These are phyloP conservation scores for Adenanthera pavonina DNA, from an alignment of 306 rosid species.

Conservation along the genomic window DNA sequence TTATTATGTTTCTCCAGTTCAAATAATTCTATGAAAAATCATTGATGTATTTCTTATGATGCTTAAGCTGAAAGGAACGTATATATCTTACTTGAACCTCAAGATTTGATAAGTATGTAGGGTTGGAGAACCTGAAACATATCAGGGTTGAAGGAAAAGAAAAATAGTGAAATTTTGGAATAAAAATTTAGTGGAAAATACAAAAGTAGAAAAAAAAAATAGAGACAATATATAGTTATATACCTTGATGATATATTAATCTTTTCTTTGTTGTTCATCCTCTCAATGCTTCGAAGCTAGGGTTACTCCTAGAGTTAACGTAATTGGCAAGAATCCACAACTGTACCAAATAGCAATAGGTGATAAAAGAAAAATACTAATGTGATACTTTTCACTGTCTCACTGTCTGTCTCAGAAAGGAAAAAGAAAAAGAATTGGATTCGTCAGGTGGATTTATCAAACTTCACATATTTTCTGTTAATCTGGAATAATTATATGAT, in stretches of 20 bases:
- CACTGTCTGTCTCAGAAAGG: too few relatives aligned
- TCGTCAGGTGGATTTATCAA: too few relatives aligned
- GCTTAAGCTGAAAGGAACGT: conserved; percentile 31
- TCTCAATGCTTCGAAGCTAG: neutral
- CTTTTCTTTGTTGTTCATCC: conserved; percentile 21
- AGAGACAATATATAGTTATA: too few relatives aligned
- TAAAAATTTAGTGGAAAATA: neutral
- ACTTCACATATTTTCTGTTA: too few relatives aligned
- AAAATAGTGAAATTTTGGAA: neutral
- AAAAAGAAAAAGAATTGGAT: too few relatives aligned
- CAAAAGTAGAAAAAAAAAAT: neutral
- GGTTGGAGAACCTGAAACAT: conserved; percentile 41
- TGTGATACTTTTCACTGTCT: neutral
- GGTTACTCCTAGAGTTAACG: neutral
- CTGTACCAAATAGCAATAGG: neutral
- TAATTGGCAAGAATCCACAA: neutral
- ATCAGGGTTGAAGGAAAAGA: neutral
- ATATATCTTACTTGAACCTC: conserved; percentile 39
- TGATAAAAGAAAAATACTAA: neutral
- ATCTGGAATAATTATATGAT: neutral
- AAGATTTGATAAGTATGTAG: conserved; percentile 33
- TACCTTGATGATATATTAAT: conserved; percentile 36
- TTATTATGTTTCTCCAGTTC: too few relatives aligned
- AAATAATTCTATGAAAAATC: too few relatives aligned
- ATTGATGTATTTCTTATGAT: conserved; percentile 31